Percentiles rank a stretch among this genome's conserved stretches.
Conservation (phyloP, 2,329 filamentous ascomycete genomes). For the Apiospora pterosperma region DNA sequence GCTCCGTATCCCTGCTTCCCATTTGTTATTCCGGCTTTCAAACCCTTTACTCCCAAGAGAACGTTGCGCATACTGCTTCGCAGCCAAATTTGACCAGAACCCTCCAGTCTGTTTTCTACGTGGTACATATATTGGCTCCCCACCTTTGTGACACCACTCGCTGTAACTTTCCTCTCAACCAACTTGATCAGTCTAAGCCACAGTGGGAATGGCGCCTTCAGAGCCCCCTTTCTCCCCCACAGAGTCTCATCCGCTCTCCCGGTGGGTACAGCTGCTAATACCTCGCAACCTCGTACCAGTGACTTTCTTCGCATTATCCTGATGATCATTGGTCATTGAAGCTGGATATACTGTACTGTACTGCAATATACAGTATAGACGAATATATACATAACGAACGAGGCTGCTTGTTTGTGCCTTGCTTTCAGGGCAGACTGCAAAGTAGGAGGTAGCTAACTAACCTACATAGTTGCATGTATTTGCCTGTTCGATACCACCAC, state of each 20-base stretch:
- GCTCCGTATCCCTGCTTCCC: neutral
- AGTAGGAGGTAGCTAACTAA: too few species aligned
- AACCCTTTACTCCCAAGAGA: neutral
- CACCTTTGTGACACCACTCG: neutral
- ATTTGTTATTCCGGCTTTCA: neutral
- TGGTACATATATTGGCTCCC: neutral
- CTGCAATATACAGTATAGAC: too few species aligned
- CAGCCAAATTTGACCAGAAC: neutral
- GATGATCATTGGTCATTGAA: neutral
- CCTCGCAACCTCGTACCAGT: neutral
- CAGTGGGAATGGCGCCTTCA: neutral
- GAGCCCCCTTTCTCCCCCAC: slow-evolving; percentile 1
- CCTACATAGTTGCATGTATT: too few species aligned
- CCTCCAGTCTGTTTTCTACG: neutral
- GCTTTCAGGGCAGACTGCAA: too few species aligned
- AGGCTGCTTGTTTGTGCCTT: too few species aligned
- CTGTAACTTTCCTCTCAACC: slow-evolving; percentile 4
- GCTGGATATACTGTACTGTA: too few species aligned
- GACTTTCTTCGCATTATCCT: neutral
- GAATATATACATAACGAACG: too few species aligned
- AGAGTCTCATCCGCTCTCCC: neutral
- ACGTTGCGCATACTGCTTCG: too few species aligned
- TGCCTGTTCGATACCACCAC: too few species aligned
- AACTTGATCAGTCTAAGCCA: neutral
- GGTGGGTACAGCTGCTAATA: neutral